Evolutionary conservation across 2,329 filamentous ascomycete species (phyloP).

Genomic region (Lachnellula willkommii): DNA sequence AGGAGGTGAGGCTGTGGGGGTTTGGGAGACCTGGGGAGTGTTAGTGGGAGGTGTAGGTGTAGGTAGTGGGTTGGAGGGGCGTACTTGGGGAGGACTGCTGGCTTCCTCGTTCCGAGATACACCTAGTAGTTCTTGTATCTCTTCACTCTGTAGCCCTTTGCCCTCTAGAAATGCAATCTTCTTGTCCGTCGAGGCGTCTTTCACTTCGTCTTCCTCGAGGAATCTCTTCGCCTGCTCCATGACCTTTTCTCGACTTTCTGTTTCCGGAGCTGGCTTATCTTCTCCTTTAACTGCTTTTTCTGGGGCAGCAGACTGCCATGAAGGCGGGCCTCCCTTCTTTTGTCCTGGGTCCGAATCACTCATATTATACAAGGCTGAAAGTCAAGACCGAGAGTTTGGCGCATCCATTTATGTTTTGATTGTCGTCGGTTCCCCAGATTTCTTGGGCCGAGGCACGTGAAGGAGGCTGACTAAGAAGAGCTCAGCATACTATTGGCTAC

Average conservation of each 20-base stretch:
- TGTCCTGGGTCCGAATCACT: conserved; percentile 23
- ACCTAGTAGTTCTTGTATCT: conserved; percentile 64
- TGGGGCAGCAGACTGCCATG: conserved; percentile 24
- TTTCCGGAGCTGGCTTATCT: conserved; percentile 1
- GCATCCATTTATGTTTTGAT: conserved; percentile 5
- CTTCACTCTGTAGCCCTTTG: conserved; percentile 64
- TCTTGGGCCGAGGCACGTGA: no score
- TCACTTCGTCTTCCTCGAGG: conserved; percentile 68
- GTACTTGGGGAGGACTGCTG: conserved; percentile 9
- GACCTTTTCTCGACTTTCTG: conserved; percentile 28
- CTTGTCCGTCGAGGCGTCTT: conserved; percentile 60
- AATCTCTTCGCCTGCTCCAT: conserved; percentile 70
- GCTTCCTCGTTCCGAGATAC: conserved; percentile 27
- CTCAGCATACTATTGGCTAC: no score
- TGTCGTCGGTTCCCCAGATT: conserved; percentile 1
- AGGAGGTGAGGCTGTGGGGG: conserved; percentile 5
- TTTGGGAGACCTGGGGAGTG: background rate
- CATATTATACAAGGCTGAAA: conserved; percentile 17
- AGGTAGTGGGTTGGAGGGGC: background rate
- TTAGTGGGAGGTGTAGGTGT: background rate
- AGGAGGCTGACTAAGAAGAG: no score
- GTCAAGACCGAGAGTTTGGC: conserved; percentile 1
- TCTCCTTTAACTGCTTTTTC: conserved; percentile 2
- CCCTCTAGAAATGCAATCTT: conserved; percentile 71
- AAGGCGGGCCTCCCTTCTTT: conserved; percentile 18